Evolutionary conservation across 352 stramenopile species (phyloP).

Genomic region (Phytophthora sojae): DNA sequence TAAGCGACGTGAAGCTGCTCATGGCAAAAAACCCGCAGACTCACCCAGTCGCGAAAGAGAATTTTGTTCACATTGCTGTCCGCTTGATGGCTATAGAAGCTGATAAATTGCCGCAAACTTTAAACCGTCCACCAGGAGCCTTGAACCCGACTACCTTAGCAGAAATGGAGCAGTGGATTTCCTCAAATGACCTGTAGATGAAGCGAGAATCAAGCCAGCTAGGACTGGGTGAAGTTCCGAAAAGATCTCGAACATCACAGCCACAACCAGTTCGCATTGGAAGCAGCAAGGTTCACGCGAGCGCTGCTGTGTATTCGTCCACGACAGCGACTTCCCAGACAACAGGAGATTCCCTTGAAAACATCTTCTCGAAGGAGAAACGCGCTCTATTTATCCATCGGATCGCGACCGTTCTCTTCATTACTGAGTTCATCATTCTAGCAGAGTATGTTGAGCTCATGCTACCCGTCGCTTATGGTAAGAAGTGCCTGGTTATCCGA

Average conservation of each 20-base stretch:
- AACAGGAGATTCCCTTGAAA: background rate
- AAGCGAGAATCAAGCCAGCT: background rate
- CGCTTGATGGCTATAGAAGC: slow-evolving; percentile 1
- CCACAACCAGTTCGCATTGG: background rate
- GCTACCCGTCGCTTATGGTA: slow-evolving; percentile 37
- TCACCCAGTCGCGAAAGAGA: background rate
- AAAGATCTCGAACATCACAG: background rate
- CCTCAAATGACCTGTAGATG: background rate
- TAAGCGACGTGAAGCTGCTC: slow-evolving; percentile 17
- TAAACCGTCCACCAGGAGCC: background rate
- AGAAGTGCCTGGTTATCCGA: background rate
- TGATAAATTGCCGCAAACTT: background rate
- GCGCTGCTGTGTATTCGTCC: background rate
- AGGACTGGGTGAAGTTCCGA: background rate
- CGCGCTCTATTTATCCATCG: slow-evolving; percentile 29
- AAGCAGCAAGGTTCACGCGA: background rate
- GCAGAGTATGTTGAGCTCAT: slow-evolving; percentile 41
- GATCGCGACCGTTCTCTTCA: slow-evolving; percentile 31
- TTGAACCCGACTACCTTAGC: background rate
- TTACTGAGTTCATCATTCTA: slow-evolving; percentile 42
- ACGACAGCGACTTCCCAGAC: background rate
- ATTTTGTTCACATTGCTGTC: slow-evolving; percentile 18
- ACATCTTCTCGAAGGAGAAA: slow-evolving; percentile 10
- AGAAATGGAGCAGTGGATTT: slow-evolving; percentile 5
- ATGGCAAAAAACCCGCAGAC: slow-evolving; percentile 11